Conservation (phyloP, 306 rosid species). For the Senna tora region DNA sequence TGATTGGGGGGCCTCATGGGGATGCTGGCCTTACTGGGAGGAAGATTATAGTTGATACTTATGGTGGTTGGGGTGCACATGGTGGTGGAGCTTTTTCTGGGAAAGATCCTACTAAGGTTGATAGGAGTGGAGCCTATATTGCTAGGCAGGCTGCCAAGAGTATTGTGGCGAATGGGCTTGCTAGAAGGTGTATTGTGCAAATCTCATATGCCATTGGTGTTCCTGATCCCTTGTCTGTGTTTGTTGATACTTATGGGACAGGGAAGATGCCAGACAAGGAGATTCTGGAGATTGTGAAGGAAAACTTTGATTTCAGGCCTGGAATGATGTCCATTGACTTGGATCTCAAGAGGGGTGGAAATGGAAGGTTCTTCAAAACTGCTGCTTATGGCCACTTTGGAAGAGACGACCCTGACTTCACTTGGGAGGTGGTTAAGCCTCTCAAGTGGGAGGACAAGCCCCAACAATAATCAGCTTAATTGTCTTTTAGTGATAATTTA, state of each 20-base stretch:
- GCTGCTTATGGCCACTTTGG: slow-evolving; percentile 80
- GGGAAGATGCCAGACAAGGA: slow-evolving; percentile 72
- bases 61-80: slow-evolving; percentile 80
- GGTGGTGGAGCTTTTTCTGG: slow-evolving; percentile 80
- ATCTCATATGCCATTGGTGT: slow-evolving; percentile 73
- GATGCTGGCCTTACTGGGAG: slow-evolving; percentile 73
- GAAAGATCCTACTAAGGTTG: slow-evolving; percentile 70
- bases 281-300: slow-evolving; percentile 62
- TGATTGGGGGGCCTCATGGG: slow-evolving; percentile 74
- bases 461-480: slow-evolving; percentile 33
- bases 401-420: slow-evolving; percentile 64
- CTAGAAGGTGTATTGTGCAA: slow-evolving; percentile 68
- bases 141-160: slow-evolving; percentile 79
- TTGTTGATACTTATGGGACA: slow-evolving; percentile 58
- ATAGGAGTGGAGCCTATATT: slow-evolving; percentile 69
- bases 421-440: slow-evolving; percentile 69
- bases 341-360: slow-evolving; percentile 69
- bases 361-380: slow-evolving; percentile 67
- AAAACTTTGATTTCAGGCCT: slow-evolving; percentile 68
- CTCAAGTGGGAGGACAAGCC: slow-evolving; percentile 65
- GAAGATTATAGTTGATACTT: slow-evolving; percentile 65
- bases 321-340: slow-evolving; percentile 63
- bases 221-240: slow-evolving; percentile 65
- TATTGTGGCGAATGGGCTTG: slow-evolving; percentile 63
- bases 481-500: slow-evolving; percentile 23